A percentile compares a stretch with the other conserved stretches of the same genome.
Evolutionary conservation across 1,284 basidiomycete species (phyloP).

Genomic region (Tilletiopsis washingtonensis): DNA sequence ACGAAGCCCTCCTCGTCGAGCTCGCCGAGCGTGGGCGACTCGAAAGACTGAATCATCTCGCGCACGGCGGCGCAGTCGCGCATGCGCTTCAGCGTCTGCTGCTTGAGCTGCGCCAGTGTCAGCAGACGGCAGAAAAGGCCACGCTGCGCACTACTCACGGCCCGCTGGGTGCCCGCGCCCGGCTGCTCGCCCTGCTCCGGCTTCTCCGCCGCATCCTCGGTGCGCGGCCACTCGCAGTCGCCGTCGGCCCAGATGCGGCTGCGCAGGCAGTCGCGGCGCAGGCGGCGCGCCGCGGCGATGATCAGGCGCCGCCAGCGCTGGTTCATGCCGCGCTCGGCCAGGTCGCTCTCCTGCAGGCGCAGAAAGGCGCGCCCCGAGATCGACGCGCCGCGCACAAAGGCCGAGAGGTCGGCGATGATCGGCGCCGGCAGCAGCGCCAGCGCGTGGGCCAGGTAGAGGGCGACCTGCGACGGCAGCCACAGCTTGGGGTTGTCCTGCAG

Average conservation of each 20-base stretch:
- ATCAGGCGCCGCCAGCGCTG: constrained; percentile 35
- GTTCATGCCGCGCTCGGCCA: constrained; percentile 34
- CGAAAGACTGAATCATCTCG: constrained; percentile 33
- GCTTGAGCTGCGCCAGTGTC: constrained; percentile 1
- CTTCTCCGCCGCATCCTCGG: constrained; percentile 10
- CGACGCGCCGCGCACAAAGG: constrained; percentile 25
- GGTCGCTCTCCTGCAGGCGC: constrained; percentile 28
- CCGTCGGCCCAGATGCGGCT: constrained; percentile 36
- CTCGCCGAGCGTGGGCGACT: constrained; percentile 10
- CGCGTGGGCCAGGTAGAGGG: constrained; percentile 36
- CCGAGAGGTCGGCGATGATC: constrained; percentile 35
- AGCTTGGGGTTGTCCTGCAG: constrained; percentile 29
- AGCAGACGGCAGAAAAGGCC: too few species aligned
- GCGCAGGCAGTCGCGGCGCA: constrained; percentile 28
- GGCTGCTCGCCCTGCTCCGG: constrained; percentile 6
- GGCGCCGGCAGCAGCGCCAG: constrained; percentile 35
- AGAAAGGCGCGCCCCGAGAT: constrained; percentile 38
- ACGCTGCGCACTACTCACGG: background rate
- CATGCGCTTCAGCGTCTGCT: constrained; percentile 26
- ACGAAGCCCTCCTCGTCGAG: constrained; percentile 12
- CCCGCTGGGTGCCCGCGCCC: background rate
- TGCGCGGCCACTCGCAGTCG: constrained; percentile 21
- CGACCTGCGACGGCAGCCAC: constrained; percentile 38
- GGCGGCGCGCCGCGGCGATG: constrained; percentile 31
- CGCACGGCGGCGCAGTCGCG: constrained; percentile 29